A percentile compares a stretch with the other conserved stretches of the same genome.
Evolutionary conservation across 345 rosid genomes (phyloP).

Genomic region (Clarkia xantiana): DNA sequence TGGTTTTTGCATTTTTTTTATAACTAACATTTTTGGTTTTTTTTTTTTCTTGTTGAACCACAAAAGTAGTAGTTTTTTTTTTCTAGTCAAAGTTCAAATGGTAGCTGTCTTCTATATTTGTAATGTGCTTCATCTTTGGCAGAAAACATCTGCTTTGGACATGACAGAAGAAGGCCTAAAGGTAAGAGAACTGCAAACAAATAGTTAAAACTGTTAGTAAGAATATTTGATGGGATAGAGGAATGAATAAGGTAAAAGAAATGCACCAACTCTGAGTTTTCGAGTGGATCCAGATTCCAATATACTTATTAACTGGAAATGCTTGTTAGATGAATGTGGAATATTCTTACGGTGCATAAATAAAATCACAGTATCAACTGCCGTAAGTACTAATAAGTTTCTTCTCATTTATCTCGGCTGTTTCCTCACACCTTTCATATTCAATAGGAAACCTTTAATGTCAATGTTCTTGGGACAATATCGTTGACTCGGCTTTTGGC

Average conservation of each 20-base stretch:
- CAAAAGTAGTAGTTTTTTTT: not conserved
- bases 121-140: slow-evolving; percentile 11
- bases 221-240: too few relatives aligned
- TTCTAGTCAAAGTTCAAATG: not conserved
- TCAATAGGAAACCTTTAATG: slow-evolving; percentile 50
- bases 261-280: not conserved
- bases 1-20: too few relatives aligned
- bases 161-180: slow-evolving; percentile 56
- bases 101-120: not conserved
- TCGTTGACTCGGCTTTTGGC: slow-evolving; percentile 69
- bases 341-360: too few relatives aligned
- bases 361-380: not conserved
- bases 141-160: slow-evolving; percentile 77
- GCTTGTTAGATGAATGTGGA: too few relatives aligned
- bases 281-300: not conserved
- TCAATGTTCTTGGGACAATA: slow-evolving; percentile 82
- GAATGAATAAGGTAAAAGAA: too few relatives aligned
- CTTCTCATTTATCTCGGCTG: not conserved
- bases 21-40: too few relatives aligned
- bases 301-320: too few relatives aligned
- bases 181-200: slow-evolving; percentile 21
- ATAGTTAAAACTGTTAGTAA: too few relatives aligned
- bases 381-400: not conserved
- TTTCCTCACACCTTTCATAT: slow-evolving; percentile 7
- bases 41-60: too few relatives aligned